These are phyloP conservation scores for Penicillium turbatum DNA, from an alignment of 495 filamentous ascomycete species.

Conservation along the genomic window DNA sequence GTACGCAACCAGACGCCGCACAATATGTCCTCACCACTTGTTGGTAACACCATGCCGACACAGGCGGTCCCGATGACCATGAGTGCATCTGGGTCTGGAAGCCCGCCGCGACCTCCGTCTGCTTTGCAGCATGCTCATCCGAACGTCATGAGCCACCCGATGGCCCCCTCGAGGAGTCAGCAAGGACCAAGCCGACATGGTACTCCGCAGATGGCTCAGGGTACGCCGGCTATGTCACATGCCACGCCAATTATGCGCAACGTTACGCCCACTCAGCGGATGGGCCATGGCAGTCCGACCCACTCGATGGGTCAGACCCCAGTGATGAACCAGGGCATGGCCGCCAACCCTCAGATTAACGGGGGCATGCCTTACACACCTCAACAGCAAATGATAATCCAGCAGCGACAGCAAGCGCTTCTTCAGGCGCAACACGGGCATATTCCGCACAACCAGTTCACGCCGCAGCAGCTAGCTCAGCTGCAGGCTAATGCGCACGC, in stretches of 20 bases:
- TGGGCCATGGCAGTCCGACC: constrained; percentile 66
- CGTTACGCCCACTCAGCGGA: constrained; percentile 65
- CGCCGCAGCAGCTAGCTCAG: constrained; percentile 44
- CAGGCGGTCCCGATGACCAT: constrained; percentile 71
- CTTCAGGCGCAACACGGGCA: constrained; percentile 45
- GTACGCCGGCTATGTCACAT: constrained; percentile 73
- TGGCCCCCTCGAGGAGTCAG: constrained; percentile 76
- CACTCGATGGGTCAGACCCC: constrained; percentile 56
- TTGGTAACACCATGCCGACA: constrained; percentile 49
- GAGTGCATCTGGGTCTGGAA: constrained; percentile 72
- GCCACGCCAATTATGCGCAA: constrained; percentile 66
- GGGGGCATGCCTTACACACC: constrained; percentile 37
- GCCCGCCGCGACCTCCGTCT: constrained; percentile 71
- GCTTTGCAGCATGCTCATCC: constrained; percentile 67
- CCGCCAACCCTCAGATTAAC: constrained; percentile 41
- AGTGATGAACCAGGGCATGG: constrained; percentile 52
- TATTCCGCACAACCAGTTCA: constrained; percentile 41
- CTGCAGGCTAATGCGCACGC: constrained; percentile 44
- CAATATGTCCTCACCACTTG: constrained; percentile 70
- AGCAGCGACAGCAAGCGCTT: constrained; percentile 51
- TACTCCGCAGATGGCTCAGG: constrained; percentile 75
- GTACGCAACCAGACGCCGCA: constrained; percentile 76
- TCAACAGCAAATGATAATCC: constrained; percentile 42
- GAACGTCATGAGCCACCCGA: constrained; percentile 63
- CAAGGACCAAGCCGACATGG: constrained; percentile 69